Evolutionary conservation across 1,139 yeast genomes (phyloP), one percentile per base, ranked within the genome.

Genomic region (Saccharomyces hybrid): DNA sequence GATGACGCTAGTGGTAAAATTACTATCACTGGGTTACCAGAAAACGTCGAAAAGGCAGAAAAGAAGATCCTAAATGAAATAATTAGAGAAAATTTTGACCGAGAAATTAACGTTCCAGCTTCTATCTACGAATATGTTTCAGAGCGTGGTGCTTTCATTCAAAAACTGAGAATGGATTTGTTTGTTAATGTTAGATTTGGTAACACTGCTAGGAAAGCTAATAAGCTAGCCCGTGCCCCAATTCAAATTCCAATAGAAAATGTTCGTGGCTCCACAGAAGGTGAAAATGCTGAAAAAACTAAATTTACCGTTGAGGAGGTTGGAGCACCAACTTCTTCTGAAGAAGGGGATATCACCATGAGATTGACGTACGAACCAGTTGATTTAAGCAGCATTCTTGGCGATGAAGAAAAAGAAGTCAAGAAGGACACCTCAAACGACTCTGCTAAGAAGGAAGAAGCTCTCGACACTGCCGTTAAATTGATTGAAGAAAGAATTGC

Each of bases 171-270:
- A 67, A 65, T 69, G 44, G 82, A 83, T 48, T 78, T 72, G 63
- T 76, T 77, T 54, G 85, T 86, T 56, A 82, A 80, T 57, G 83
- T 87, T 46, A 81, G 78, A 57, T 88, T 84, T 66, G 91, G 87
- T 50, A 67, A 68, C 50, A 68, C 73, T 34, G 65, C 76, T 44
- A 75, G 77, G 64, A 76, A 73, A 61, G 88, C 88, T 7, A 73
- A 74, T 52, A 76, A 75, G 62, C 71, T 83, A 58, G 76, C 83
- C 5, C 75, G 75, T 56, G 65, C 73, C 8, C 57, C 71, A 4
- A 53, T 66, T 16, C 64, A 73, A 11, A 66, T 78, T 52, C 82
- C 85, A 52, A 81, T 86, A 29, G 75, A 72, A 49, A 76, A 72
- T 31, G 83, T 80, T 7, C 71, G 72, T 58, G 54, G 58, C 9